Percentiles rank a stretch among this genome's conserved stretches.
phyloP scores from a whole-genome alignment of 148 eudicot genomes.

The Camellia granthamiana region DNA sequence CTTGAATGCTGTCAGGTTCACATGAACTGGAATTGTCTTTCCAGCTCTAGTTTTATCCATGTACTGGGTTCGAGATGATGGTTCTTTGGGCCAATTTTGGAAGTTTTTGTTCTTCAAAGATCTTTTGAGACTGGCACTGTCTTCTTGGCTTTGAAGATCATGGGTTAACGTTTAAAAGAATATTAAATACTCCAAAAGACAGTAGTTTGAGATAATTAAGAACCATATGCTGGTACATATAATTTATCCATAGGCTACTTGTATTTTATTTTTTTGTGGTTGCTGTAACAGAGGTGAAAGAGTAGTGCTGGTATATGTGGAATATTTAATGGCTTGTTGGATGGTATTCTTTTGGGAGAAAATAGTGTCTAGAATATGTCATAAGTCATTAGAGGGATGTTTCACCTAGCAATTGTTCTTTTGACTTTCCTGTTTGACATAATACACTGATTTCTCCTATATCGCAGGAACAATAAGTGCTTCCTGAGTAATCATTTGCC shows the following conservation, averaged over 20 bases:
- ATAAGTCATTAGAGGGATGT: too few species aligned
- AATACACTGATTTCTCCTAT: too few species aligned
- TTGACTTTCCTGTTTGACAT: too few species aligned
- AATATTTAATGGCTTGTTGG: too few species aligned
- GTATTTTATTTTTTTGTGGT: not conserved
- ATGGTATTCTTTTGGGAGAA: too few species aligned
- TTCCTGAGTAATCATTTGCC: too few species aligned
- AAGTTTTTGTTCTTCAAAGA: not conserved
- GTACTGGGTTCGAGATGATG: not conserved
- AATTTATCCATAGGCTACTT: too few species aligned
- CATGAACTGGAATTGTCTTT: not conserved
- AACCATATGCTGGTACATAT: not conserved
- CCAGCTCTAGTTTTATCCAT: not conserved
- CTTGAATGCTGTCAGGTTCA: not conserved
- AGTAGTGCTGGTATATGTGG: too few species aligned
- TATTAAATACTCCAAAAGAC: not conserved
- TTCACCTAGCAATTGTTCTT: too few species aligned
- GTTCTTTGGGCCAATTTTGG: not conserved
- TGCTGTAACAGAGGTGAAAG: not conserved
- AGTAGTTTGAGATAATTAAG: too few species aligned
- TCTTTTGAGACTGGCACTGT: not conserved
- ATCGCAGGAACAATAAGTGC: too few species aligned
- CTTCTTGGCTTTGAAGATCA: not conserved
- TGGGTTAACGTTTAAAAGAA: not conserved
- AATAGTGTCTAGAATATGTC: too few species aligned